A percentile compares a stretch with the other conserved stretches of the same genome.
phyloP scores from a whole-genome alignment of 1,284 basidiomycete genomes.

The Rhizoctonia solani region DNA sequence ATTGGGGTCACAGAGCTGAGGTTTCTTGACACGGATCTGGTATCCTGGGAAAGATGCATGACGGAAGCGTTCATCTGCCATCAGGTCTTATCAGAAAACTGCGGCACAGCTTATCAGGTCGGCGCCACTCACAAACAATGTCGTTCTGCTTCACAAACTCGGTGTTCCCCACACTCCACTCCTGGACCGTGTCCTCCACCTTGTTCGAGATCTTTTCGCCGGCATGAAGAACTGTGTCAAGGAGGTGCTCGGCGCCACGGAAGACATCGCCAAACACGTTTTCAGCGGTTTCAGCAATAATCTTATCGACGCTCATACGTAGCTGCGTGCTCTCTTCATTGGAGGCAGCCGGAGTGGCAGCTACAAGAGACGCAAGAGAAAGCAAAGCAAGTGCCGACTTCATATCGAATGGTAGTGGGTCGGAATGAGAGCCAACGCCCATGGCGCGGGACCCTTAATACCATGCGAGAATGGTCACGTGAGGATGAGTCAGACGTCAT shows the following conservation, averaged over 20 bases:
- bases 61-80: slow-evolving; percentile 38
- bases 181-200: slow-evolving; percentile 9
- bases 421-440: background rate
- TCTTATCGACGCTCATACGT: slow-evolving; percentile 20
- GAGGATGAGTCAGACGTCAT: background rate
- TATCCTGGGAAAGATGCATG: slow-evolving; percentile 38
- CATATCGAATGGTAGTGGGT: slow-evolving; percentile 30
- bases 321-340: slow-evolving; percentile 12
- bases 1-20: slow-evolving; percentile 76
- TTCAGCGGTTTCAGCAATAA: slow-evolving; percentile 28
- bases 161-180: slow-evolving; percentile 27
- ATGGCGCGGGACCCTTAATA: slow-evolving; percentile 20
- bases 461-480: slow-evolving; percentile 23
- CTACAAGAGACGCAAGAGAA: slow-evolving; percentile 18
- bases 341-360: slow-evolving; percentile 23
- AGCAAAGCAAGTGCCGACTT: slow-evolving; percentile 34
- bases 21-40: slow-evolving; percentile 43
- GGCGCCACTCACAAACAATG: slow-evolving; percentile 34
- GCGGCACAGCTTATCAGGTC: slow-evolving; percentile 7
- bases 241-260: slow-evolving; percentile 33
- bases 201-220: slow-evolving; percentile 10
- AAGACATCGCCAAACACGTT: slow-evolving; percentile 33
- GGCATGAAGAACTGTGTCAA: slow-evolving; percentile 22
- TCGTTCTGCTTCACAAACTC: slow-evolving; percentile 37
- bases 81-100: too few relatives aligned